Percentiles rank a stretch among this genome's conserved stretches.
These are phyloP conservation scores for Yarrowia osloensis DNA, from an alignment of 805 yeast genomes.

Conservation along the genomic window DNA sequence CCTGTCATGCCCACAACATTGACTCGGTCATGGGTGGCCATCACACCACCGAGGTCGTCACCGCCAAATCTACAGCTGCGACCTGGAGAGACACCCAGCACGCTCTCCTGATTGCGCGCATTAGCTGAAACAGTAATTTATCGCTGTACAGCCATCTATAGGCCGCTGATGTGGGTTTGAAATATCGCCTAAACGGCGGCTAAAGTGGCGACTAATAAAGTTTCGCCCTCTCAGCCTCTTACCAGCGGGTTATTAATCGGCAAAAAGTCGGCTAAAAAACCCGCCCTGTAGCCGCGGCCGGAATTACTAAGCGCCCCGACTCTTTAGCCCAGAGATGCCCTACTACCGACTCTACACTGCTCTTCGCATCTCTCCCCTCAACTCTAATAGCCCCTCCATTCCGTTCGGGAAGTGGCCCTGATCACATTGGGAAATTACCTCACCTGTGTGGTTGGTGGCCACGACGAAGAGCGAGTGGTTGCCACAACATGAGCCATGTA, in stretches of 20 bases:
- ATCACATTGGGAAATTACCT: neutral
- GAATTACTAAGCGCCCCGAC: neutral
- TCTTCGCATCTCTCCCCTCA: too few species aligned
- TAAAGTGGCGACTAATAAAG: neutral
- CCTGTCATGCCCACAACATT: neutral
- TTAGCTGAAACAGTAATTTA: neutral
- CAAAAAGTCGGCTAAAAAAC: too few species aligned
- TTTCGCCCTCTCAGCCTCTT: too few species aligned
- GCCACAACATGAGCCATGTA: neutral
- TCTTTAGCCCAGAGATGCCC: too few species aligned
- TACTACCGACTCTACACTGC: too few species aligned
- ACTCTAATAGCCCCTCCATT: neutral
- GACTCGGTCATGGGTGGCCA: neutral
- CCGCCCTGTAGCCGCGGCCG: too few species aligned
- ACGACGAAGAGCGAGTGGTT: neutral
- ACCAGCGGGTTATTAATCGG: neutral
- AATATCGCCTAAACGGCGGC: neutral
- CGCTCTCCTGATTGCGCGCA: neutral
- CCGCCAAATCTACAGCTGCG: neutral
- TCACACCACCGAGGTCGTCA: neutral
- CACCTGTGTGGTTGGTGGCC: neutral
- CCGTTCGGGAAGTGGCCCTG: neutral
- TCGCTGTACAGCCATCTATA: too few species aligned
- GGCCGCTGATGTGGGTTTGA: neutral
- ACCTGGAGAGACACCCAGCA: neutral